Evolutionary conservation across 2,329 filamentous ascomycete species (phyloP).

Genomic region (Ilyonectria robusta): DNA sequence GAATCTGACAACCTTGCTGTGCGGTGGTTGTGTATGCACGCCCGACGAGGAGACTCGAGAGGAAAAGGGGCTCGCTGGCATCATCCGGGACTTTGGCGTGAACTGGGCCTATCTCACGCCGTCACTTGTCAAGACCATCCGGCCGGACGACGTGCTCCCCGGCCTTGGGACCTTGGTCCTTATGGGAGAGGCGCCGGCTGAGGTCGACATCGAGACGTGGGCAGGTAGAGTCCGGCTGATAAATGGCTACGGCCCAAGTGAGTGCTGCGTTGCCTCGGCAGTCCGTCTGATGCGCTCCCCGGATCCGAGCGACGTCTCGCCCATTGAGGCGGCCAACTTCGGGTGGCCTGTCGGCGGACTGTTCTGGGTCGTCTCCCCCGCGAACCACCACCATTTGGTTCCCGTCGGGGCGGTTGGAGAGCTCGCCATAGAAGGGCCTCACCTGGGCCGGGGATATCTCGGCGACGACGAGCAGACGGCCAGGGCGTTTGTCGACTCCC

Average conservation of each 20-base stretch:
- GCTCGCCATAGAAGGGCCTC: slow-evolving; percentile 53
- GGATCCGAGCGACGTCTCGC: slow-evolving; percentile 6
- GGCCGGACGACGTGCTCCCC: slow-evolving; percentile 34
- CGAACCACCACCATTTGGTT: slow-evolving; percentile 45
- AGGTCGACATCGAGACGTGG: slow-evolving; percentile 41
- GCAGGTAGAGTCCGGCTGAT: slow-evolving; percentile 28
- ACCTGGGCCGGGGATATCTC: slow-evolving; percentile 65
- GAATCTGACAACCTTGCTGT: slow-evolving; percentile 37
- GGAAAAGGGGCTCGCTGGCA: neutral
- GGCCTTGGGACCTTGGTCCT: slow-evolving; percentile 40
- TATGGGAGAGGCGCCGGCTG: slow-evolving; percentile 44
- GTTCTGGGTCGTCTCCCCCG: slow-evolving; percentile 47
- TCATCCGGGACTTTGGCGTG: slow-evolving; percentile 22
- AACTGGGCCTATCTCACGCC: slow-evolving; percentile 41
- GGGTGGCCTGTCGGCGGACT: slow-evolving; percentile 34
- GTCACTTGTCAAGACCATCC: slow-evolving; percentile 33
- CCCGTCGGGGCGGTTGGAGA: slow-evolving; percentile 53
- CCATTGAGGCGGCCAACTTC: slow-evolving; percentile 36
- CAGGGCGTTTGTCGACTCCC: slow-evolving; percentile 46
- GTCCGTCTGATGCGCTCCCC: too few species aligned
- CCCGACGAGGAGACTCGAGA: slow-evolving; percentile 34
- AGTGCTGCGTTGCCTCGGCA: slow-evolving; percentile 39
- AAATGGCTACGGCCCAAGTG: slow-evolving; percentile 41
- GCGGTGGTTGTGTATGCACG: slow-evolving; percentile 36
- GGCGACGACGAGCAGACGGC: slow-evolving; percentile 55